phyloP scores from a whole-genome alignment of 1,284 basidiomycete genomes.

The Cryptococcus sp. region DNA sequence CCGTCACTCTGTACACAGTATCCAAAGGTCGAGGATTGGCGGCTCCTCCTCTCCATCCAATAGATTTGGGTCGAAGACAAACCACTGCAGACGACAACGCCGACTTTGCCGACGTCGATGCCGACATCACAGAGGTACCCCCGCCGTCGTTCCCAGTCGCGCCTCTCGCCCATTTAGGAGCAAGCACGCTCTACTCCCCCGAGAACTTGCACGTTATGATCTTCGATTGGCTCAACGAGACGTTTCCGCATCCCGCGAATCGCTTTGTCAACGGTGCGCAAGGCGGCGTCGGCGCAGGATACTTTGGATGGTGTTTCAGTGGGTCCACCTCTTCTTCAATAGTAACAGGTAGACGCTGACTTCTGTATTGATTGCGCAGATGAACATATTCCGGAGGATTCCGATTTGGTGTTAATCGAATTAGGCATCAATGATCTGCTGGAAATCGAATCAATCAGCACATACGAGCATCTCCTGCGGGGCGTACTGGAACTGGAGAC shows the following conservation, averaged over 20 bases:
- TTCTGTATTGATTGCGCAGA: slow-evolving; percentile 23
- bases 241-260: slow-evolving; percentile 42
- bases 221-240: slow-evolving; percentile 46
- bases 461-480: slow-evolving; percentile 46
- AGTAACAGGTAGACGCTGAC: not conserved
- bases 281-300: slow-evolving; percentile 48
- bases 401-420: slow-evolving; percentile 46
- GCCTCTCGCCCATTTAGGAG: slow-evolving; percentile 21
- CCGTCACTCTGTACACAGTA: slow-evolving; percentile 16
- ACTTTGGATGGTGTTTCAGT: slow-evolving; percentile 52
- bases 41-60: slow-evolving; percentile 9
- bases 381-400: slow-evolving; percentile 47
- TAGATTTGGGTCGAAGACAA: not conserved
- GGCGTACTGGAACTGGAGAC: slow-evolving; percentile 41
- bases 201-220: slow-evolving; percentile 49
- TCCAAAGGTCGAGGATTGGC: slow-evolving; percentile 45
- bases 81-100: not conserved
- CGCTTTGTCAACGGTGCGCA: slow-evolving; percentile 46
- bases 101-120: not conserved
- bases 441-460: slow-evolving; percentile 31
- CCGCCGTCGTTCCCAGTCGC: slow-evolving; percentile 5
- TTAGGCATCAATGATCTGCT: slow-evolving; percentile 49
- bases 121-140: slow-evolving; percentile 10
- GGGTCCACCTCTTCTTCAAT: slow-evolving; percentile 17
- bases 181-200: slow-evolving; percentile 45